Conservation (phyloP, 495 filamentous ascomycete species). For the Hyaloscypha finlandica region DNA sequence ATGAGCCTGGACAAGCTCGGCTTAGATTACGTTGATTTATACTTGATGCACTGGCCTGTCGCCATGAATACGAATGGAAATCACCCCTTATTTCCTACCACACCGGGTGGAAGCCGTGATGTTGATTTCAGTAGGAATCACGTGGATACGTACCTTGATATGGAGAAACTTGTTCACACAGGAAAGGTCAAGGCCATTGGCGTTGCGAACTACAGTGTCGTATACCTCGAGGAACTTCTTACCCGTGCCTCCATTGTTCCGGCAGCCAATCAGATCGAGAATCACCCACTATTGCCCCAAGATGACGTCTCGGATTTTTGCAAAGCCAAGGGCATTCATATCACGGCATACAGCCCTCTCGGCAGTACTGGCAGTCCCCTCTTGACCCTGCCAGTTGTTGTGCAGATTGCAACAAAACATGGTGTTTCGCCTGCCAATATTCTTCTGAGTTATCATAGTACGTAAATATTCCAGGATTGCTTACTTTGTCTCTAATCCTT, state of each 20-base stretch:
- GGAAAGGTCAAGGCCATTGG: conserved; percentile 76
- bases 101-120: conserved; percentile 65
- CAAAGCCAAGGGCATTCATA: conserved; percentile 66
- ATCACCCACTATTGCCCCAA: conserved; percentile 77
- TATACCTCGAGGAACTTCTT: conserved; percentile 71
- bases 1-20: conserved; percentile 67
- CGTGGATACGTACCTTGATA: conserved; percentile 67
- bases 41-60: conserved; percentile 78
- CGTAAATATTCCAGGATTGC: neutral
- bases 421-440: neutral
- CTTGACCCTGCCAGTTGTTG: neutral
- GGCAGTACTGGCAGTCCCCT: conserved; percentile 48
- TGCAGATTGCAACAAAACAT: neutral
- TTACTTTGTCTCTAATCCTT: neutral
- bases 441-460: conserved; percentile 1
- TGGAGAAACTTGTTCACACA: conserved; percentile 67
- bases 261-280: conserved; percentile 88
- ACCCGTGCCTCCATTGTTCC: conserved; percentile 63
- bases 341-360: conserved; percentile 72
- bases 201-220: conserved; percentile 76
- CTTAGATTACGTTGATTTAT: conserved; percentile 79
- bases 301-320: conserved; percentile 77
- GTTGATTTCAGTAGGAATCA: conserved; percentile 53
- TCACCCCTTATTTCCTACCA: conserved; percentile 71
- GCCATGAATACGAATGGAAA: conserved; percentile 73